Evolutionary conservation across 768 basidiomycete species (phyloP).

Genomic region (Chalciporus pseudorubinellus): DNA sequence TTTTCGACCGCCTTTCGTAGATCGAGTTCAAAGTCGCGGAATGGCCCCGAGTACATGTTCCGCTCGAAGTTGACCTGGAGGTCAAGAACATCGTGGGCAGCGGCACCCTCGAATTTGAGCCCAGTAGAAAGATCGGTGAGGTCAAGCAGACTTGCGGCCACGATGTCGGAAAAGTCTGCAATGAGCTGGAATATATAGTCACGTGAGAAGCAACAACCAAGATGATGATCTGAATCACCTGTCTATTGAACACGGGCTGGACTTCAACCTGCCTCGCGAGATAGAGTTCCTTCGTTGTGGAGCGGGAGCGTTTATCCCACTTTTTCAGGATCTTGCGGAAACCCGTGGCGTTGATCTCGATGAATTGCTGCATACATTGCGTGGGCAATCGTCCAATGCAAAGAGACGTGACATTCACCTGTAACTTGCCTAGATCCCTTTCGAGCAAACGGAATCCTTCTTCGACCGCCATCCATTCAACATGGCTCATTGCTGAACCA

Average conservation of each 20-base stretch:
- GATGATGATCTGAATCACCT: conserved; percentile 48
- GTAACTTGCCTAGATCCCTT: conserved; percentile 90
- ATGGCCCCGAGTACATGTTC: conserved; percentile 62
- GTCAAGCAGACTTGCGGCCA: conserved; percentile 78
- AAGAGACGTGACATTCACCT: conserved; percentile 50
- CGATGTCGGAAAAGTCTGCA: conserved; percentile 90
- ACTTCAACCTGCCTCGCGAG: conserved; percentile 95
- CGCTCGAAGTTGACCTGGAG: conserved; percentile 69
- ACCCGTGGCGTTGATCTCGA: conserved; percentile 95
- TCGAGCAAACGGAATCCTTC: conserved; percentile 95
- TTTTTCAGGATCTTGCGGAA: conserved; percentile 98
- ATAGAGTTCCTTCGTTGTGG: conserved; percentile 95
- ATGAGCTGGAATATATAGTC: conserved; percentile 60
- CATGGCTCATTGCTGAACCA: conserved; percentile 56
- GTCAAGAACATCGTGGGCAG: conserved; percentile 71
- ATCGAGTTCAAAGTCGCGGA: conserved; percentile 86
- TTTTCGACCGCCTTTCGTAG: conserved; percentile 73
- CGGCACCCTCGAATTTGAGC: conserved; percentile 74
- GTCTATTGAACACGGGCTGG: conserved; percentile 97
- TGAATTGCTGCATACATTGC: conserved; percentile 68
- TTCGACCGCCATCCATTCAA: conserved; percentile 94
- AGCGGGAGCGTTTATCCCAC: conserved; percentile 95
- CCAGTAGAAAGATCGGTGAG: conserved; percentile 73
- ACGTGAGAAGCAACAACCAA: conserved; percentile 9
- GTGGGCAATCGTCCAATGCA: conserved; percentile 12